Base-by-base conservation (phyloP, 1,284 basidiomycete species). In the Filobasidium uniguttulatum region DNA sequence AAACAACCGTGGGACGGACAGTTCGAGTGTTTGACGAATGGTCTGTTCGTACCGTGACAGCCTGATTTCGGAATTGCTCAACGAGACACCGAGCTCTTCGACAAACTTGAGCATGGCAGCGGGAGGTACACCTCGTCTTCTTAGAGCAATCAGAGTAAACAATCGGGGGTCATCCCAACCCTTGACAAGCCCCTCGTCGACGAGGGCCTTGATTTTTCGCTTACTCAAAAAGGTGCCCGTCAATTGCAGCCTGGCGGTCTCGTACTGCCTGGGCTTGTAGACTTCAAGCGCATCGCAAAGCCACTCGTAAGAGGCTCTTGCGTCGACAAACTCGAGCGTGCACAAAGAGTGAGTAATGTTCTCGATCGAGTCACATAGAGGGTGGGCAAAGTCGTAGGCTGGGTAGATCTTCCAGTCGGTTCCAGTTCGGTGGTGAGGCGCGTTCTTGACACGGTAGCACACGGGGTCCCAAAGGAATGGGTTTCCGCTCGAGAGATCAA, bases 401-500 rank as follows among this genome's bases (percentile, higher is more conserved):
- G 93, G 75, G 60, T 77, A 77, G 52, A 71, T 69, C 53, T 71
- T 86, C 94, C 94, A 99, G 60, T 83, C 85, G 66, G 83, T 80
- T 23, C 81, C 82, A 0, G 94, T 98, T 26, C 94, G 81, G 66
- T 98, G 93, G 69, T 99, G 94, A 34, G 85, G 79, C 5, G 87
- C 80, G 48, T 85, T 77, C 53, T 98, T 76, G 37, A 97, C 88
- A 30, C 94, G 82, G 67, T 98, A 99, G 15, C 93, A 93, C 43
- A 96, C 87, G 51, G 96, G 71, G 71, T 99, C 94, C 94, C 94
- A 99, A 93, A 99, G 97, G 71, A 93, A 90, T 22, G 94, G 93
- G 70, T 98, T 99, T 10, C 85, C 85, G 55, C 88, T 85, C 47
- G 80, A 76, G 33, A 98, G 72, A 65, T 98, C 87, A 73, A 93